These are phyloP conservation scores for Santalum album DNA, from an alignment of 164 flowering plant species.

Conservation along the genomic window DNA sequence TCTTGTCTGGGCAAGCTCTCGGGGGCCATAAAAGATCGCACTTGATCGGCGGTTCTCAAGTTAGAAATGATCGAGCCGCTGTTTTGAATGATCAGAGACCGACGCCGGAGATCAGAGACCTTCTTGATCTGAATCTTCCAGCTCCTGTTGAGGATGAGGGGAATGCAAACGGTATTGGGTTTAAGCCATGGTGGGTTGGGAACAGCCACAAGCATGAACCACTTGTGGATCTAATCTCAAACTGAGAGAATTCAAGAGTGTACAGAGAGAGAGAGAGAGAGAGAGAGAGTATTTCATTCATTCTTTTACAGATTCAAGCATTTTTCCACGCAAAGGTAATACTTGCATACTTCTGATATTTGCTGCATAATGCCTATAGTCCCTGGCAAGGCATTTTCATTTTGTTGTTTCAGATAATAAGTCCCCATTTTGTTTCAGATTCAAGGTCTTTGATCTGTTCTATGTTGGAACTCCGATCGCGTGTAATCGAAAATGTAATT, in stretches of 20 bases:
- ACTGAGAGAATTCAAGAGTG: conserved; percentile 8
- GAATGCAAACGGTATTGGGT: conserved; percentile 9
- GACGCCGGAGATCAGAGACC: conserved; percentile 18
- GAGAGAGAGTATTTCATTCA: conserved; percentile 17
- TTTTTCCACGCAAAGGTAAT: conserved; percentile 2
- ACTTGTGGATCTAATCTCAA: conserved; percentile 16
- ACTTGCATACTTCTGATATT: neutral
- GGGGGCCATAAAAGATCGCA: conserved; percentile 75
- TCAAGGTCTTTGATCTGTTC: neutral
- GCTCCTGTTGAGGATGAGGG: conserved; percentile 42
- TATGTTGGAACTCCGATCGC: neutral
- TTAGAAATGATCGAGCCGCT: conserved; percentile 7
- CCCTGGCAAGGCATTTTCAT: neutral
- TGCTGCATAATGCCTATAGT: neutral
- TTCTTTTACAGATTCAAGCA: conserved; percentile 22
- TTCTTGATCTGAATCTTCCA: conserved; percentile 51
- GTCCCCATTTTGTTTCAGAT: neutral
- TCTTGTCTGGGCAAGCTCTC: conserved; percentile 56
- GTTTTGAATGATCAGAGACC: conserved; percentile 15
- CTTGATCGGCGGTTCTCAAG: conserved; percentile 19
- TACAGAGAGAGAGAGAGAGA: conserved; percentile 18
- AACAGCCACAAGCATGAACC: conserved; percentile 23
- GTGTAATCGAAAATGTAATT: neutral
- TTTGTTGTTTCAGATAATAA: conserved; percentile 1
- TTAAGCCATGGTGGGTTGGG: conserved; percentile 36